A percentile compares a stretch with the other conserved stretches of the same genome.
phyloP scores from a whole-genome alignment of 2,329 filamentous ascomycete genomes.

The Orbilia blumenaviensis region DNA sequence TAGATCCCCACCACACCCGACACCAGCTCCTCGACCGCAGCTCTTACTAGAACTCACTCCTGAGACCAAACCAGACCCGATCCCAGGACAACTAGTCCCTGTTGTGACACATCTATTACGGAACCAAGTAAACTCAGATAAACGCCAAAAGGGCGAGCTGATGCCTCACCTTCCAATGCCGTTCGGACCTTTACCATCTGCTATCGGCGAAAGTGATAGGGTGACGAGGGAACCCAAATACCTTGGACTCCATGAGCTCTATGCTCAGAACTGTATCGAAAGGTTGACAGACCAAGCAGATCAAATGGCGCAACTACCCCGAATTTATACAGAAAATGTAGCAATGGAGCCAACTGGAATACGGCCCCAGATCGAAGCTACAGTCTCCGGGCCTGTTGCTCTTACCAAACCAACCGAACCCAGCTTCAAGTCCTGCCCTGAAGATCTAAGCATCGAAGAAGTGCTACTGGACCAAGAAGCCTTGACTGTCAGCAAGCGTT shows the following conservation, averaged over 20 bases:
- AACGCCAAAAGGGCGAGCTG: neutral
- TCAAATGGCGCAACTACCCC: neutral
- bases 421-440: neutral
- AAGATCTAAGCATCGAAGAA: neutral
- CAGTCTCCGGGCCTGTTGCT: neutral
- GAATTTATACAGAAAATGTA: neutral
- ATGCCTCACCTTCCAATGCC: slow-evolving; percentile 9
- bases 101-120: neutral
- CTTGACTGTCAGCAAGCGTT: neutral
- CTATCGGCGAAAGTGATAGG: neutral
- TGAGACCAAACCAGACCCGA: neutral
- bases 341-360: neutral
- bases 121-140: neutral
- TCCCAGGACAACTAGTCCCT: neutral
- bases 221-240: neutral
- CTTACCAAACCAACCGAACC: neutral
- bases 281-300: neutral
- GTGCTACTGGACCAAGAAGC: neutral
- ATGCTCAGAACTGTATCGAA: slow-evolving; percentile 1
- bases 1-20: neutral
- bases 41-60: neutral
- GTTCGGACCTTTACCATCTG: neutral
- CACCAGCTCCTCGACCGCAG: neutral
- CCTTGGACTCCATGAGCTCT: neutral
- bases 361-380: neutral